Conservation (phyloP, 441 rosid genomes). For the Flueggea neowawraea region DNA sequence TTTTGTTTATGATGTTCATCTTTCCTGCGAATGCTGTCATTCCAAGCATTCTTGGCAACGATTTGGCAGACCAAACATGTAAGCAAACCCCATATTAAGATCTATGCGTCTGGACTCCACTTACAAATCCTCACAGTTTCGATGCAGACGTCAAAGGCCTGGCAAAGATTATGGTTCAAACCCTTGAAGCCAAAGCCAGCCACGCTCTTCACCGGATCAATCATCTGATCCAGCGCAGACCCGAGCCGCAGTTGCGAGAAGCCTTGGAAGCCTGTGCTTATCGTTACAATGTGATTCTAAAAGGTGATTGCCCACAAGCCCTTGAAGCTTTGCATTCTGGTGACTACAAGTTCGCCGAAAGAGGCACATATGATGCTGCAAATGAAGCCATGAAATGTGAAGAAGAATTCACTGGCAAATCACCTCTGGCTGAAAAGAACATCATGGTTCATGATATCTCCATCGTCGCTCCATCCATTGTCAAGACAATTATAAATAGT, state of each 20-base stretch:
- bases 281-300: constrained; percentile 18
- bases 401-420: constrained; percentile 17
- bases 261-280: constrained; percentile 20
- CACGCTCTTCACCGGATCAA: constrained; percentile 13
- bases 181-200: constrained; percentile 17
- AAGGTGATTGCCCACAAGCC: constrained; percentile 23
- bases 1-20: constrained; percentile 3
- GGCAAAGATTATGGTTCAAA: constrained; percentile 20
- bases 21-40: constrained; percentile 16
- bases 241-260: background rate
- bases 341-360: constrained; percentile 21
- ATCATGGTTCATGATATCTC: constrained; percentile 28
- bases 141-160: constrained; percentile 21
- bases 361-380: constrained; percentile 26
- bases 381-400: constrained; percentile 32
- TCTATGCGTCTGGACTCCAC: constrained; percentile 10
- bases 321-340: constrained; percentile 18
- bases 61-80: constrained; percentile 24
- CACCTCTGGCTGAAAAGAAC: constrained; percentile 27
- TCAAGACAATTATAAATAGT: constrained; percentile 11
- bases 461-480: constrained; percentile 27
- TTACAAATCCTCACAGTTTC: constrained; percentile 21
- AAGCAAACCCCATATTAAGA: constrained; percentile 30
- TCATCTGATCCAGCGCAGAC: constrained; percentile 1
- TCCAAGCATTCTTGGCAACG: constrained; percentile 12